Evolutionary conservation across 75 land plant genomes (phyloP), one percentile per base, ranked within the genome.

Genomic region (Larix kaempferi): DNA sequence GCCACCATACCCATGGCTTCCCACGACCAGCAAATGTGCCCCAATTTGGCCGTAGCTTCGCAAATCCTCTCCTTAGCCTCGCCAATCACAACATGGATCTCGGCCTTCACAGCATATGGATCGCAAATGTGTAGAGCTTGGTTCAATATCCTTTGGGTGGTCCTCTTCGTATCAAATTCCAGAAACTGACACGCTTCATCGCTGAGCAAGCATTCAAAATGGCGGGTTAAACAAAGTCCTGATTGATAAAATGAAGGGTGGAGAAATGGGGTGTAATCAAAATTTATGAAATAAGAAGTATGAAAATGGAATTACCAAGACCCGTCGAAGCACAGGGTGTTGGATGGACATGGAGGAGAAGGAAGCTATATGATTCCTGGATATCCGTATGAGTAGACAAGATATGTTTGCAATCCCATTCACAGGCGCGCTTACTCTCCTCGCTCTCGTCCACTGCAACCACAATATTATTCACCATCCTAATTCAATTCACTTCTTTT

Each of bases 51-150:
- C 33, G 71, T 52, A 2, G 77, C 77, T 17, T 75, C 78, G 19
- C 78, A 74, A 12, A 75, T 77, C 13, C 21, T 71, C 76, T 73
- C 52, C 14, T 74, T 74, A 17, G 49, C 35, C 17, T 73, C 77
- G 39, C 39, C 5, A 37, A 37, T 3, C 5, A 37, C 39, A 37
- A 37, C 39, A 37, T 3, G 39, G 5, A 37, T 5, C 3, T 37
- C 39, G 2, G 39, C 39, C 39, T 37, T 37, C 39, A 37, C 39
- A 37, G 21, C 39, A n/a, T 67, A 67, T 1, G 1, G 22, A 39
- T 67, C 2, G n/a, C 44, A 67, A 7, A 37, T 5, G 3, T 37
- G 2, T 0, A 37, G 39, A 37, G 39, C 39, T 37, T 2, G 5
- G 3, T 37, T 3, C 39, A 37, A 37, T 37, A 37, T 37, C 39